Evolutionary conservation across 2,329 filamentous ascomycete species (phyloP).

Genomic region (Zasmidium citrigriseum): DNA sequence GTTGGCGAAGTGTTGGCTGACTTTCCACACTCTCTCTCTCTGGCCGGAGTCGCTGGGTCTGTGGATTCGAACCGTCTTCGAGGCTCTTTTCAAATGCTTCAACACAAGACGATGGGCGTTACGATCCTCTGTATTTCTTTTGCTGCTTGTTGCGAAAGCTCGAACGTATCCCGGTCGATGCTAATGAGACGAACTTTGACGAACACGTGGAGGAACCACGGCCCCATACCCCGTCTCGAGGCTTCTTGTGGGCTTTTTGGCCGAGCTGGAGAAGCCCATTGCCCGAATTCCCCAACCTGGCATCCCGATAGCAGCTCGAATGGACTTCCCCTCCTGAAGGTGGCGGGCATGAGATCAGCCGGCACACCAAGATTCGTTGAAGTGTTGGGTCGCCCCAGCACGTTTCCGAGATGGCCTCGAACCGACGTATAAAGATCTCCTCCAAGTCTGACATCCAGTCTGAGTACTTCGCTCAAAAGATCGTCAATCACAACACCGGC

Average conservation of each 20-base stretch:
- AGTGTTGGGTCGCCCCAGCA: background rate
- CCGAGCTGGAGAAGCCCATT: background rate
- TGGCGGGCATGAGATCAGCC: background rate
- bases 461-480: slow-evolving; percentile 40
- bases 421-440: slow-evolving; percentile 34
- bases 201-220: background rate
- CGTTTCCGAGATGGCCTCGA: slow-evolving; percentile 17
- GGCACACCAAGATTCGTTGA: background rate
- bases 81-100: no score
- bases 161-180: background rate
- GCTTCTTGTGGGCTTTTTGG: background rate
- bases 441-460: slow-evolving; percentile 43
- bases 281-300: background rate
- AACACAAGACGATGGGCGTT: no score
- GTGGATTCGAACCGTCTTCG: no score
- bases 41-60: no score
- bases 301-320: background rate
- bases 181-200: background rate
- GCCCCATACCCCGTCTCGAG: background rate
- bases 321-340: background rate
- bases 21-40: no score
- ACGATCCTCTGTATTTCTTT: no score
- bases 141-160: no score
- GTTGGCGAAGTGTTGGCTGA: no score
- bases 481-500: slow-evolving; percentile 39